Evolutionary conservation across 2,329 filamentous ascomycete species (phyloP), one percentile per base, ranked within the genome.

Genomic region (Neophaeococcomyces aloes): DNA sequence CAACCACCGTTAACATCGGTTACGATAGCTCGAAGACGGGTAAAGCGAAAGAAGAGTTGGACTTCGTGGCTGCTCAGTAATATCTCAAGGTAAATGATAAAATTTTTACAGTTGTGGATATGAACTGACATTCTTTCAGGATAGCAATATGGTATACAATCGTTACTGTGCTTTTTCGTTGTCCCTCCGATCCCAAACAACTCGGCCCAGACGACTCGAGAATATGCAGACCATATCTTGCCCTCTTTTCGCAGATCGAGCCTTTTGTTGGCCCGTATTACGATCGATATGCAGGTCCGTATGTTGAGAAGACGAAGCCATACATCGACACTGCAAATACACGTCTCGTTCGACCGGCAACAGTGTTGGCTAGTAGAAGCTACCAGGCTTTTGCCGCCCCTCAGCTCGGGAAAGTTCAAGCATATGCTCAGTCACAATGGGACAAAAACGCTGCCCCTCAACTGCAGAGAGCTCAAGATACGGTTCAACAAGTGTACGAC

Each of bases 191-290:
- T 7, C 65, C 81, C 48, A 74, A 80, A 21, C 72, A 77, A 19
- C 76, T 91, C 57, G 75, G 77, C 55, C 76, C 82, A 19, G 65
- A 72, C 23, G 84, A 86, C 1, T 84, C 88, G 1, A 73, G 68
- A 51, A 75, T 96, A 49, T 98, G 91, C 74, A 81, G 81, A 57
- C 81, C 84, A 7, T 95, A 95, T 56, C 58, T 81, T 27, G 64
- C 72, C 73, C 82, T 67, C 65, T 78, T 65, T 55, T 78, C 68
- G 68, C 79, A 71, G 45, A 68, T 88, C 47, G 66, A 77, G 19
- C 91, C 91, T 3, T 81, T 89, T 61, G 58, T 93, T 25, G 72
- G 81, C 55, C 89, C 88, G 2, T 94, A 93, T 65, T 96, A 95
- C 63, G 69, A 89, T 53, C 64, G 76, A 46, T 94, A 95, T 58